These are phyloP conservation scores for Botrytis fragariae DNA, from an alignment of 2,329 filamentous ascomycete species.

Conservation along the genomic window DNA sequence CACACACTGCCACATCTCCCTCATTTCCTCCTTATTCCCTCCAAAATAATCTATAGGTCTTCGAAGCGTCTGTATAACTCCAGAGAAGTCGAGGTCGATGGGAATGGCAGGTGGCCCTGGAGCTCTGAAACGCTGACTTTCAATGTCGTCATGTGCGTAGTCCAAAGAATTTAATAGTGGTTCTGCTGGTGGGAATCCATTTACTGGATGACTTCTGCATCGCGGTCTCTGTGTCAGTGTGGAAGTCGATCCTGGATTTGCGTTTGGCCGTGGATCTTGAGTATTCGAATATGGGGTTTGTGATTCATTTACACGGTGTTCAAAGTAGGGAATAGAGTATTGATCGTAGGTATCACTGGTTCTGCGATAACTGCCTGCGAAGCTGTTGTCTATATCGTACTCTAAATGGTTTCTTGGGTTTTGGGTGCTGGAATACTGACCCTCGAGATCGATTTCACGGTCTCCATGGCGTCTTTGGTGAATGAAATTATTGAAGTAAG, in stretches of 20 bases:
- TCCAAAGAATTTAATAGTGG: accelerated
- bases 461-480: not conserved
- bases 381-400: not conserved
- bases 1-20: not conserved
- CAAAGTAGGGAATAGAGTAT: not conserved
- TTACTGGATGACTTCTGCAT: not conserved
- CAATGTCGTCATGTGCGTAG: not conserved
- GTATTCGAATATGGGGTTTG: not conserved
- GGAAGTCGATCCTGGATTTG: not conserved
- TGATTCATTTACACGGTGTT: accelerated
- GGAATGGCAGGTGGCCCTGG: accelerated
- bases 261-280: accelerated
- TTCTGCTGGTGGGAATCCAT: accelerated
- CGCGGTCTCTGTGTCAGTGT: not conserved
- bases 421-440: not conserved
- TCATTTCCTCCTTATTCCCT: not conserved
- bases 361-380: not conserved
- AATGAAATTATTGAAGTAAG: not conserved
- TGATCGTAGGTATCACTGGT: not conserved
- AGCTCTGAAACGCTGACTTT: not conserved
- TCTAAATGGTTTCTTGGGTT: not conserved
- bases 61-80: not conserved
- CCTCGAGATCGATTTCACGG: not conserved
- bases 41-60: not conserved
- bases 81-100: not conserved